A percentile compares a stretch with the other conserved stretches of the same genome.
Conservation (phyloP, 495 filamentous ascomycete species). For the Hypoxylon lenormandii region DNA sequence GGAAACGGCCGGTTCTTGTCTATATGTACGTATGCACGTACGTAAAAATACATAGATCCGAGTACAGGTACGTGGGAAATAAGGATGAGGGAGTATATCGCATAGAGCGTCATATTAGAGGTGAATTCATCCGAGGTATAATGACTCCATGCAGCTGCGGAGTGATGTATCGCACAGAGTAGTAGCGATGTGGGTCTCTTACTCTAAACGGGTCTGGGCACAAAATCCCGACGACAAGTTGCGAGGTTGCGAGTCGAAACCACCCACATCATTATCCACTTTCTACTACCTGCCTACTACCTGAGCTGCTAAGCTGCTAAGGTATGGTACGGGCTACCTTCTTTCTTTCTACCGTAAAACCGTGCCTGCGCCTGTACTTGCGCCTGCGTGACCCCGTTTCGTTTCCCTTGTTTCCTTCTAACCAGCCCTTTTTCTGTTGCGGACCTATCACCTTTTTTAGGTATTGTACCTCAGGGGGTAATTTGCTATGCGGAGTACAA, state of each 20-base stretch:
- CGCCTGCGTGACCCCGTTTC: constrained; percentile 23
- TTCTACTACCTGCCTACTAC: constrained; percentile 10
- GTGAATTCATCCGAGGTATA: not conserved
- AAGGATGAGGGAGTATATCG: not conserved
- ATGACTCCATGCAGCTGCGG: not conserved
- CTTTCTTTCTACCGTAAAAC: constrained; percentile 20
- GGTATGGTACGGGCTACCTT: too few relatives aligned
- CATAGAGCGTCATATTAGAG: not conserved
- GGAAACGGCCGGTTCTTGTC: not conserved
- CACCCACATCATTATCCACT: constrained; percentile 7
- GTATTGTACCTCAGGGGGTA: too few relatives aligned
- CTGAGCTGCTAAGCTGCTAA: too few relatives aligned
- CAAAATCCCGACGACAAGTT: constrained; percentile 44
- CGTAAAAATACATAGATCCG: too few relatives aligned
- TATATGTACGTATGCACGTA: too few relatives aligned
- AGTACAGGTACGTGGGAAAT: constrained; percentile 2
- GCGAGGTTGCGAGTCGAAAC: constrained; percentile 44
- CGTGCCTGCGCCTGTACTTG: too few relatives aligned
- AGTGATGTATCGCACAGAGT: not conserved
- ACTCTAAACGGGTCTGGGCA: constrained; percentile 30
- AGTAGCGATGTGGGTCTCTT: constrained; percentile 1
- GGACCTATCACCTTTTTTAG: too few relatives aligned
- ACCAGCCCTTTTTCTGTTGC: too few relatives aligned
- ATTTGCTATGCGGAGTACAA: too few relatives aligned
- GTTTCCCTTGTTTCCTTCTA: constrained; percentile 5